Percentiles rank a stretch among this genome's conserved stretches.
Conservation (phyloP, 176 grass and related monocot genomes). For the Oryza glaberrima region DNA sequence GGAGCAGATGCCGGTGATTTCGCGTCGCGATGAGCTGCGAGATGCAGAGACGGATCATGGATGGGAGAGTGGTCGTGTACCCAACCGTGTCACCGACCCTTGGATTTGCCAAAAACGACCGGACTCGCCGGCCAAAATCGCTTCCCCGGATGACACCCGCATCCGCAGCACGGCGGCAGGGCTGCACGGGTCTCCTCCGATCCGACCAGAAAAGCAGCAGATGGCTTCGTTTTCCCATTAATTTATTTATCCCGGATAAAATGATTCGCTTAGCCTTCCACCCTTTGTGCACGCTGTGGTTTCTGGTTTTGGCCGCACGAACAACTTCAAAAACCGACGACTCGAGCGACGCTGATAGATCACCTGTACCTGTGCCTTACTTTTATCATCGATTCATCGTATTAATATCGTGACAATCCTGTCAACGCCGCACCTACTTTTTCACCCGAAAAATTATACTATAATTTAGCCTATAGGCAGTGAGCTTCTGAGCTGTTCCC, state of each 20-base stretch:
- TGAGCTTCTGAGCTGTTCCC: background rate
- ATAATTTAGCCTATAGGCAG: background rate
- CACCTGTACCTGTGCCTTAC: background rate
- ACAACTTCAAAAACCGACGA: background rate
- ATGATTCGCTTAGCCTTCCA: background rate
- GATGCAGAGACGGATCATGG: too few species aligned
- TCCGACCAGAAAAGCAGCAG: too few species aligned
- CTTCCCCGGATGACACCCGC: too few species aligned
- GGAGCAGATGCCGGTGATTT: too few species aligned
- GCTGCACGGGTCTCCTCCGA: too few species aligned
- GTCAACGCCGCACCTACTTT: background rate
- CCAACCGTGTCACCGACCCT: too few species aligned
- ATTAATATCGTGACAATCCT: background rate
- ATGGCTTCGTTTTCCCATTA: too few species aligned
- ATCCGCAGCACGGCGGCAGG: too few species aligned
- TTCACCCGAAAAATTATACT: background rate
- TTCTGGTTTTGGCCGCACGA: background rate
- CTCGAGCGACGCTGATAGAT: constrained; percentile 20
- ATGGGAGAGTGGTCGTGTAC: too few species aligned
- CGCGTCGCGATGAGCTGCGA: too few species aligned
- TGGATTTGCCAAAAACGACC: too few species aligned
- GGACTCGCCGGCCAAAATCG: too few species aligned
- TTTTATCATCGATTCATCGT: background rate
- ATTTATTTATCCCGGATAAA: background rate
- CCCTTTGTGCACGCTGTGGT: background rate